These are phyloP conservation scores for Phytopythium chamaehyphon DNA, from an alignment of 352 stramenopile species.

Conservation along the genomic window DNA sequence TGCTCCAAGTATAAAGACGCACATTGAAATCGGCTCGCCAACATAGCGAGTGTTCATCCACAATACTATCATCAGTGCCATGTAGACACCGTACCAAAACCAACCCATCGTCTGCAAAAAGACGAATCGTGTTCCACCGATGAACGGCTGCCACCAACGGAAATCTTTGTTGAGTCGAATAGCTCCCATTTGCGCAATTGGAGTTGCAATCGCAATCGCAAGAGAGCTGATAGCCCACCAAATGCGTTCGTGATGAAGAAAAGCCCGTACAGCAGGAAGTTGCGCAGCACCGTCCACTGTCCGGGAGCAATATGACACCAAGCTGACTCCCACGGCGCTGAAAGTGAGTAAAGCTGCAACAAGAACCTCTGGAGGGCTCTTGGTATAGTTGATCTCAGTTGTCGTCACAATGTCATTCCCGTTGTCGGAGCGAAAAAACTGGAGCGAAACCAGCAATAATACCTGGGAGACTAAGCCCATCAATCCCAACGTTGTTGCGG, in stretches of 20 bases:
- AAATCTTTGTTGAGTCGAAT: slow-evolving; percentile 24
- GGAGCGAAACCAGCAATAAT: slow-evolving; percentile 39
- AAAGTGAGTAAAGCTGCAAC: slow-evolving; percentile 28
- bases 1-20: slow-evolving; percentile 33
- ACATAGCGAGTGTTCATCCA: slow-evolving; percentile 32
- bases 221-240: slow-evolving; percentile 32
- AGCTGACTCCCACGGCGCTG: slow-evolving; percentile 17
- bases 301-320: slow-evolving; percentile 17
- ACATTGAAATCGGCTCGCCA: slow-evolving; percentile 14
- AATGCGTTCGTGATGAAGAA: slow-evolving; percentile 28
- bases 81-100: slow-evolving; percentile 53
- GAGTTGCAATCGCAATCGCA: slow-evolving; percentile 27
- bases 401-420: background rate
- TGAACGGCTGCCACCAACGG: slow-evolving; percentile 48
- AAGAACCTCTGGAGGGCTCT: slow-evolving; percentile 26
- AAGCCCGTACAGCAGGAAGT: slow-evolving; percentile 6
- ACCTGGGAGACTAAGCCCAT: slow-evolving; percentile 49
- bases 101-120: slow-evolving; percentile 57
- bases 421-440: slow-evolving; percentile 25
- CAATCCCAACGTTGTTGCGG: slow-evolving; percentile 28
- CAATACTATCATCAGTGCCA: slow-evolving; percentile 33
- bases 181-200: slow-evolving; percentile 35
- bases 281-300: slow-evolving; percentile 1
- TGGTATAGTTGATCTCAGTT: background rate
- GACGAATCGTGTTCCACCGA: slow-evolving; percentile 51